Evolutionary conservation across 306 rosid species (phyloP), one percentile per base, ranked within the genome.

Genomic region (Gynostemma pentaphyllum): DNA sequence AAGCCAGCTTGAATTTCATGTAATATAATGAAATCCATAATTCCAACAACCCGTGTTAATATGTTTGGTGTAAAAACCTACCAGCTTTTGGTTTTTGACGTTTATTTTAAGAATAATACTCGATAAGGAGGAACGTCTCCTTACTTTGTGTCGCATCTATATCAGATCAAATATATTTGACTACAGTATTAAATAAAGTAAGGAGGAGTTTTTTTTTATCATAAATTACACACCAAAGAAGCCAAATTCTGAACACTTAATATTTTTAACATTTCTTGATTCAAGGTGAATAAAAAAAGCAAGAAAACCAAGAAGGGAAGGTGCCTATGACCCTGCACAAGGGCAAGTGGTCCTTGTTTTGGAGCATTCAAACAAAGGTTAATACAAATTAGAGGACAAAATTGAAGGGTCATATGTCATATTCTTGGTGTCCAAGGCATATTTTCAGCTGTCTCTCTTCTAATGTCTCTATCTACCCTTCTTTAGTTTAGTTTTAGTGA

Each of bases 311-410:
- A 61, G 29, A 60, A 1, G 16, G n/a, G 15, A 4, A 23, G 11
- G 45, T 61, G 48, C n/a, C n/a, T 7, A 15, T 5, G 4, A 29
- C 37, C 37, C 37, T 32, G 37, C 41, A 45, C n/a, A 13, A 27
- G 68, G 68, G 54, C 18, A 45, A 41, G 56, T 64, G 56, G 68
- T 64, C 68, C 68, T 29, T 29, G 2, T 9, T 45, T 42, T 40
- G 68, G 54, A 24, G 56, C 2, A 37, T 22, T 13, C 15, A 64
- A 62, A 62, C 51, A 64, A 64, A 64, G 56, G 23, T 19, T 28
- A 45, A 21, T 64, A 40, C 68, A 46, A 64, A 45, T 30, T 29
- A 64, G 18, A 46, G 15, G 54, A 64, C 68, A 64, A 29, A 28
- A 12, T 53, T 28, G 2, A 29, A 14, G 32, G 41, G 41, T 7